Conservation (phyloP, 176 grass and related monocot genomes). For the Puya raimondii region DNA sequence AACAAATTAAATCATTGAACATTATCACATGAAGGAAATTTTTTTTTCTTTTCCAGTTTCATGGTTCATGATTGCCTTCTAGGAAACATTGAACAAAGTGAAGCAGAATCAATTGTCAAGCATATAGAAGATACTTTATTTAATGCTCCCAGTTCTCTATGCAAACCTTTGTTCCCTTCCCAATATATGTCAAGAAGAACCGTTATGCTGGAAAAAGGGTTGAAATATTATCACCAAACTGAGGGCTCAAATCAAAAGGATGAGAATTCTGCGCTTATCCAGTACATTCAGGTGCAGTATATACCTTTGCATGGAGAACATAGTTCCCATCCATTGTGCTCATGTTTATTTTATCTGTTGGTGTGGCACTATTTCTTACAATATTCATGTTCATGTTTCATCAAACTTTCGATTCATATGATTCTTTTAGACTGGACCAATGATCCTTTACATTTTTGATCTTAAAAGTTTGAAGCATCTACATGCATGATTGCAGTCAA, state of each 20-base stretch:
- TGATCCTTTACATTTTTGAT: too few species aligned
- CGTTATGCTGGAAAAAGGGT: constrained; percentile 69
- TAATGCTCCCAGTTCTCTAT: constrained; percentile 43
- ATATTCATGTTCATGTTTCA: too few species aligned
- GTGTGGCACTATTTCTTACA: too few species aligned
- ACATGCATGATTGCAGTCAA: too few species aligned
- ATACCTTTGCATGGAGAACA: too few species aligned
- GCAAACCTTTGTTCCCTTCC: constrained; percentile 65
- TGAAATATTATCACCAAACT: constrained; percentile 55
- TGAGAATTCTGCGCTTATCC: constrained; percentile 78
- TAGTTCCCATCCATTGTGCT: too few species aligned
- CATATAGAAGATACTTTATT: constrained; percentile 72
- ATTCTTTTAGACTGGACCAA: too few species aligned
- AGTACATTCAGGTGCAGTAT: constrained; percentile 82
- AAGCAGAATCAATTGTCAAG: constrained; percentile 56
- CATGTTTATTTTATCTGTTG: too few species aligned
- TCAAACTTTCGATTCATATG: too few species aligned
- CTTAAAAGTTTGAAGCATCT: too few species aligned
- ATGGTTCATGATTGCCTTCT: constrained; percentile 14
- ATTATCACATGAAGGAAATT: too few species aligned
- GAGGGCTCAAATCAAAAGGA: constrained; percentile 72
- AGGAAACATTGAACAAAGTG: constrained; percentile 82
- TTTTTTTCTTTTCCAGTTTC: neutral
- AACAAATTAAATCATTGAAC: too few species aligned
- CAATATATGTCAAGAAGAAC: constrained; percentile 59